These are phyloP conservation scores for Boletus fagicola DNA, from an alignment of 768 basidiomycete genomes.

Conservation along the genomic window DNA sequence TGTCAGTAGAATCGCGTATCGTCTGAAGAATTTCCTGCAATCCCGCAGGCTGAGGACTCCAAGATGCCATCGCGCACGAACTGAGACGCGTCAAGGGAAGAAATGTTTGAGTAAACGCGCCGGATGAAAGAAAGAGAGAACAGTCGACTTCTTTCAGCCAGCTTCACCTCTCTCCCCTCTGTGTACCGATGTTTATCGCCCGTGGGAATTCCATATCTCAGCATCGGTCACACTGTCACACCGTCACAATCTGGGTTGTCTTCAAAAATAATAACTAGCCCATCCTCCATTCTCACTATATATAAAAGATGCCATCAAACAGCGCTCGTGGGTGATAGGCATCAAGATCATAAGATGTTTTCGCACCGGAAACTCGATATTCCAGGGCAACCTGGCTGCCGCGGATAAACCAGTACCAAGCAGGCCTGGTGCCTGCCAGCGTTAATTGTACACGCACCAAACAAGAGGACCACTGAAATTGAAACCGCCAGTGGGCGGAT, in stretches of 20 bases:
- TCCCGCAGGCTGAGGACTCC: conserved; percentile 82
- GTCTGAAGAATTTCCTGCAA: conserved; percentile 91
- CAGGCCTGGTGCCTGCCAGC: no score
- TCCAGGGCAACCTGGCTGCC: background rate
- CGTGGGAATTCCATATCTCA: conserved; percentile 37
- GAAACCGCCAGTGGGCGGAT: background rate
- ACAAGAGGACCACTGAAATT: background rate
- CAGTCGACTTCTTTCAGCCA: conserved; percentile 13
- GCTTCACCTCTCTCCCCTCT: conserved; percentile 11
- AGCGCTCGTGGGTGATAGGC: background rate
- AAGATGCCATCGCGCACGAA: conserved; percentile 56
- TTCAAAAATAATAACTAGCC: background rate
- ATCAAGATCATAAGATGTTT: background rate
- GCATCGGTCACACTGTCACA: conserved; percentile 32
- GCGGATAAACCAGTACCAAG: background rate
- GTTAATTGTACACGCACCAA: background rate
- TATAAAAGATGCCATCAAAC: background rate
- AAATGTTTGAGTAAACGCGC: conserved; percentile 29
- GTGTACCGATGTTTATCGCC: conserved; percentile 37
- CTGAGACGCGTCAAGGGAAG: conserved; percentile 28
- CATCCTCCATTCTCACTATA: background rate
- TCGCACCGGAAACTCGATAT: background rate
- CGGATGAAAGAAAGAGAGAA: conserved; percentile 28
- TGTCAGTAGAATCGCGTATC: conserved; percentile 87
- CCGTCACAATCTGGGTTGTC: conserved; percentile 1